A percentile compares a stretch with the other conserved stretches of the same genome.
Conservation (phyloP, 2,329 filamentous ascomycete genomes). For the Byssothecium circinans region DNA sequence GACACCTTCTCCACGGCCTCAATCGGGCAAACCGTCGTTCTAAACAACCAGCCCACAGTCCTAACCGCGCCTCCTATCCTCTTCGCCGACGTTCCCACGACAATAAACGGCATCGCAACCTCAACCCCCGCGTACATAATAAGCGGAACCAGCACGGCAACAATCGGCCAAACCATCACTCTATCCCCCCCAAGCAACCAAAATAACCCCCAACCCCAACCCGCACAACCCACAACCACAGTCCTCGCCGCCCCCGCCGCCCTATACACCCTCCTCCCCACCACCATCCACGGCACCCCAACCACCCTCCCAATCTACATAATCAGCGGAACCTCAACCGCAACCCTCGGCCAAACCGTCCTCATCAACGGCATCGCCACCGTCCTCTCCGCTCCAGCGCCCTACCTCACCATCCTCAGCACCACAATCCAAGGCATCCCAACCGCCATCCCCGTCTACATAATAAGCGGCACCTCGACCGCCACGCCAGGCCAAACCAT, state of each 20-base stretch:
- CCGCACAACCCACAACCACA: too few relatives aligned
- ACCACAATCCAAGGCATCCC: slow-evolving; percentile 9
- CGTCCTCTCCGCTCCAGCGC: slow-evolving; percentile 7
- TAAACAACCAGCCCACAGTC: slow-evolving; percentile 8
- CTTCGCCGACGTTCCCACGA: slow-evolving; percentile 10
- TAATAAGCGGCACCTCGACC: slow-evolving; percentile 10
- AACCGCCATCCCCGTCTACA: slow-evolving; percentile 7
- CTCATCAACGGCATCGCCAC: slow-evolving; percentile 10
- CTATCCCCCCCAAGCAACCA: neutral
- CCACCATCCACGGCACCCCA: slow-evolving; percentile 6
- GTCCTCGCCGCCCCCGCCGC: slow-evolving; percentile 8
- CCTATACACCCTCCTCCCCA: slow-evolving; percentile 9
- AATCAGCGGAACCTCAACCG: slow-evolving; percentile 9
- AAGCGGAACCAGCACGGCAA: slow-evolving; percentile 14
- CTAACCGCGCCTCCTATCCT: slow-evolving; percentile 4
- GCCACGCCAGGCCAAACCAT: too few relatives aligned
- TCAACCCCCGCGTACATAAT: slow-evolving; percentile 16
- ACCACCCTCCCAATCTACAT: slow-evolving; percentile 10
- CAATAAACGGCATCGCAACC: slow-evolving; percentile 12
- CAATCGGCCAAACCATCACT: slow-evolving; percentile 14
- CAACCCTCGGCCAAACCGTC: slow-evolving; percentile 15
- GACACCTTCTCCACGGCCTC: slow-evolving; percentile 10
- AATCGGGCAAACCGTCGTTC: slow-evolving; percentile 11
- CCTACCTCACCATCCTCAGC: slow-evolving; percentile 7
- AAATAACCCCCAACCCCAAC: too few relatives aligned